A percentile compares a stretch with the other conserved stretches of the same genome.
Evolutionary conservation across 2,329 filamentous ascomycete species (phyloP).

Genomic region (Cladosporium sp.): DNA sequence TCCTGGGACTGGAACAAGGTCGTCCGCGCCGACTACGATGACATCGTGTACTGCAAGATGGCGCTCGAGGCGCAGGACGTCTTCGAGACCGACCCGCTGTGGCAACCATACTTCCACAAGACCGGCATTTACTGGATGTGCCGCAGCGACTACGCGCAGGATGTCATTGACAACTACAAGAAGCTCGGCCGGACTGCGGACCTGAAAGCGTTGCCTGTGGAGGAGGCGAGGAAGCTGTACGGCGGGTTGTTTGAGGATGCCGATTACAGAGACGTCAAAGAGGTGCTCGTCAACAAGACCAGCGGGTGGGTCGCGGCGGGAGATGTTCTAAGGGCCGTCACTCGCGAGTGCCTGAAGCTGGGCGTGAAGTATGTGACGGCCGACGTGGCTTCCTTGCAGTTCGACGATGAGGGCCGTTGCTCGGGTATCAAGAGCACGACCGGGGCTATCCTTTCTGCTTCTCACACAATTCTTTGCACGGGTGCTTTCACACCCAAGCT

Average conservation of each 20-base stretch:
- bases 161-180: slow-evolving; percentile 46
- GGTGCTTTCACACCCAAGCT: slow-evolving; percentile 39
- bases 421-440: slow-evolving; percentile 35
- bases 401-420: slow-evolving; percentile 43
- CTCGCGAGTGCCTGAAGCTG: slow-evolving; percentile 45
- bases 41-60: slow-evolving; percentile 57
- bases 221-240: slow-evolving; percentile 50
- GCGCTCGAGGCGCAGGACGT: slow-evolving; percentile 60
- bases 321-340: slow-evolving; percentile 51
- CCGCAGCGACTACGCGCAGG: slow-evolving; percentile 41
- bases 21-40: slow-evolving; percentile 62
- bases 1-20: slow-evolving; percentile 72
- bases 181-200: slow-evolving; percentile 44
- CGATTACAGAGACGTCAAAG: slow-evolving; percentile 53
- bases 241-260: slow-evolving; percentile 55
- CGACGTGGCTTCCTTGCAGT: slow-evolving; percentile 44
- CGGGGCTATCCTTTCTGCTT: slow-evolving; percentile 29
- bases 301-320: slow-evolving; percentile 60
- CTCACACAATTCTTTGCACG: slow-evolving; percentile 36
- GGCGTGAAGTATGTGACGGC: slow-evolving; percentile 55
- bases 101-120: slow-evolving; percentile 47
- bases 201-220: slow-evolving; percentile 42
- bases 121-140: slow-evolving; percentile 47
- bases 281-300: slow-evolving; percentile 54
- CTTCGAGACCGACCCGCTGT: slow-evolving; percentile 53